Evolutionary conservation across 495 filamentous ascomycete species (phyloP).

Genomic region (Pyrenula massariospora): DNA sequence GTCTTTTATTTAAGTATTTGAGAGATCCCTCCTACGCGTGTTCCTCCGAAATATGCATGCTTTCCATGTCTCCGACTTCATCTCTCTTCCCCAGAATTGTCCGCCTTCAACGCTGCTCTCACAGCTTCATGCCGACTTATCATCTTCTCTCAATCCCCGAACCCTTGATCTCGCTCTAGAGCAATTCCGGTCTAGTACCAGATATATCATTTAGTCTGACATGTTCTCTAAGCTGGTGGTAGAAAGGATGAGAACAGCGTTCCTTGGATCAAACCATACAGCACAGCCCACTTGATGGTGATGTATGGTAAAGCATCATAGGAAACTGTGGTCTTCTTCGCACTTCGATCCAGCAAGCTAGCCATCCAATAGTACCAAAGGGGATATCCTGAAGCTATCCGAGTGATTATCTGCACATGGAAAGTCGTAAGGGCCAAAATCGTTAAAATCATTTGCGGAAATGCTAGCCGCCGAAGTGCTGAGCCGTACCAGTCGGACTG

Average conservation of each 20-base stretch:
- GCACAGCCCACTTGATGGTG: conserved; percentile 55
- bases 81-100: no score
- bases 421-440: conserved; percentile 62
- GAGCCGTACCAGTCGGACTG: background rate
- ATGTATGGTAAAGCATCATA: conserved; percentile 2
- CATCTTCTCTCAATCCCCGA: no score
- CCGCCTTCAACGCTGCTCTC: no score
- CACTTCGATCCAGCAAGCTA: conserved; percentile 9
- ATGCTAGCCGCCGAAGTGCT: conserved; percentile 30
- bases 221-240: conserved; percentile 62
- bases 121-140: no score
- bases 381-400: conserved; percentile 79
- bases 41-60: no score
- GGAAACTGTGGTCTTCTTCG: background rate
- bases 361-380: conserved; percentile 68
- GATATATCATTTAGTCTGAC: no score
- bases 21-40: no score
- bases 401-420: conserved; percentile 87
- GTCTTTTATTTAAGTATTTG: no score
- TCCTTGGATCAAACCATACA: conserved; percentile 73
- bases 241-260: conserved; percentile 85
- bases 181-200: no score
- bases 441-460: conserved; percentile 62
- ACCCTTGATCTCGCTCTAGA: no score
- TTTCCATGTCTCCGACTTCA: no score